Percentiles rank a stretch among this genome's conserved stretches.
These are phyloP conservation scores for Auriculariales sp. DNA, from an alignment of 768 basidiomycete species.

Conservation along the genomic window DNA sequence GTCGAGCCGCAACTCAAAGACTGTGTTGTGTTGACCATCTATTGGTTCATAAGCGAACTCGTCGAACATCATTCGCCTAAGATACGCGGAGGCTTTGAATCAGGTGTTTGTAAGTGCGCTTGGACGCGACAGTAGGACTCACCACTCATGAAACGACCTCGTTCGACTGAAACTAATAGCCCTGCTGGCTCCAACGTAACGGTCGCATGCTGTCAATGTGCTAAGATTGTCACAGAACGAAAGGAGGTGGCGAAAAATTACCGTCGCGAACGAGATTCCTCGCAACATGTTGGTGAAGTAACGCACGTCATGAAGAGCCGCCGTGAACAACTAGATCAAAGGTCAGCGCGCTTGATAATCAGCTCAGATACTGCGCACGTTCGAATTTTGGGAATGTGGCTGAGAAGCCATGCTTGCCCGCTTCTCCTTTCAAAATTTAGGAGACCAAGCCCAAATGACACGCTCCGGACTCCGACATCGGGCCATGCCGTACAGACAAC, in stretches of 20 bases:
- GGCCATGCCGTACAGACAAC: too few relatives aligned
- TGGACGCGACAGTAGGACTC: slow-evolving; percentile 11
- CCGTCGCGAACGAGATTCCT: slow-evolving; percentile 70
- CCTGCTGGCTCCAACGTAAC: slow-evolving; percentile 57
- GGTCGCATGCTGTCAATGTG: slow-evolving; percentile 35
- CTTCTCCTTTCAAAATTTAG: too few relatives aligned
- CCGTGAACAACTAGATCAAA: slow-evolving; percentile 53
- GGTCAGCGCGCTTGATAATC: too few relatives aligned
- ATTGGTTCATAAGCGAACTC: slow-evolving; percentile 40
- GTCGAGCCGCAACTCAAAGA: slow-evolving; percentile 74
- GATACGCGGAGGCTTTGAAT: slow-evolving; percentile 64
- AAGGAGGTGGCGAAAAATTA: slow-evolving; percentile 22
- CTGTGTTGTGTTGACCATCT: slow-evolving; percentile 16
- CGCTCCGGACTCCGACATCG: too few relatives aligned
- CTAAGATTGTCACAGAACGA: background rate
- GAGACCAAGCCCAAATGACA: too few relatives aligned
- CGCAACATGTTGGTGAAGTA: slow-evolving; percentile 66
- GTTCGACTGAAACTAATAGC: slow-evolving; percentile 70
- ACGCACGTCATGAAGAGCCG: slow-evolving; percentile 68
- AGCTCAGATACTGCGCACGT: too few relatives aligned
- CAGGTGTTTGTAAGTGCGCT: background rate
- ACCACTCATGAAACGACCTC: slow-evolving; percentile 72
- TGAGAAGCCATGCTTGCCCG: too few relatives aligned
- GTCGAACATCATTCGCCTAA: slow-evolving; percentile 65
- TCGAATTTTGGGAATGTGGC: too few relatives aligned